Evolutionary conservation across 805 yeast species (phyloP).

Genomic region (Metschnikowia similis): DNA sequence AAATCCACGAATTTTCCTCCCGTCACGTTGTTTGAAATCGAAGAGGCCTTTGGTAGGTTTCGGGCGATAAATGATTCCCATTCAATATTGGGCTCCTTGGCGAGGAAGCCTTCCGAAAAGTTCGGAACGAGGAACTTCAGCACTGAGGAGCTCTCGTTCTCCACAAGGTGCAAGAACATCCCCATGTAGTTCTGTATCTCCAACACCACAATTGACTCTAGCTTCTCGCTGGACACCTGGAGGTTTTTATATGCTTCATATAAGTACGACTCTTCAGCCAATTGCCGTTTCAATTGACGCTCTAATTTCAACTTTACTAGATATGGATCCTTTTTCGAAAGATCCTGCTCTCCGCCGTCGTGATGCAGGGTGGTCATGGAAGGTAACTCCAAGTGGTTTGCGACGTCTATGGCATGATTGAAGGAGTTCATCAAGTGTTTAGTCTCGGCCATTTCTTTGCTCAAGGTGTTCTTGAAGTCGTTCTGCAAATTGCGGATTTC

Average conservation of each 20-base stretch:
- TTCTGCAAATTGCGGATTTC: conserved; percentile 79
- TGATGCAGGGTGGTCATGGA: conserved; percentile 11
- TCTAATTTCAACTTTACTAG: conserved; percentile 69
- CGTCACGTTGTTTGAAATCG: conserved; percentile 22
- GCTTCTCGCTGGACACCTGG: conserved; percentile 81
- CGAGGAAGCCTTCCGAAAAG: conserved; percentile 52
- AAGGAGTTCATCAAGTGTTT: conserved; percentile 43
- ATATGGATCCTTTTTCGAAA: conserved; percentile 73
- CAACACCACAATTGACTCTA: conserved; percentile 78
- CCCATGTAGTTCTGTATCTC: conserved; percentile 83
- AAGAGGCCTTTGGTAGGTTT: conserved; percentile 44
- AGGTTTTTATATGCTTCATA: conserved; percentile 86
- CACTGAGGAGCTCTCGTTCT: conserved; percentile 69
- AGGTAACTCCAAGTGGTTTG: conserved; percentile 41
- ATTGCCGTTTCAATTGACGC: conserved; percentile 69
- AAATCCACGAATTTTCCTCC: conserved; percentile 41
- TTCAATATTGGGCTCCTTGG: conserved; percentile 76
- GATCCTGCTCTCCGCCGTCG: conserved; percentile 13
- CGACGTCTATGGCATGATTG: conserved; percentile 58
- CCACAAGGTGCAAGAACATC: conserved; percentile 64
- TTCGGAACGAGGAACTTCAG: conserved; percentile 62
- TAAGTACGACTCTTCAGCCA: conserved; percentile 78
- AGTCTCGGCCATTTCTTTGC: conserved; percentile 49
- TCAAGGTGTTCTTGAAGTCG: conserved; percentile 77
- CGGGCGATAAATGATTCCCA: conserved; percentile 81